phyloP scores from a whole-genome alignment of 306 rosid species.

The Malus orientalis region DNA sequence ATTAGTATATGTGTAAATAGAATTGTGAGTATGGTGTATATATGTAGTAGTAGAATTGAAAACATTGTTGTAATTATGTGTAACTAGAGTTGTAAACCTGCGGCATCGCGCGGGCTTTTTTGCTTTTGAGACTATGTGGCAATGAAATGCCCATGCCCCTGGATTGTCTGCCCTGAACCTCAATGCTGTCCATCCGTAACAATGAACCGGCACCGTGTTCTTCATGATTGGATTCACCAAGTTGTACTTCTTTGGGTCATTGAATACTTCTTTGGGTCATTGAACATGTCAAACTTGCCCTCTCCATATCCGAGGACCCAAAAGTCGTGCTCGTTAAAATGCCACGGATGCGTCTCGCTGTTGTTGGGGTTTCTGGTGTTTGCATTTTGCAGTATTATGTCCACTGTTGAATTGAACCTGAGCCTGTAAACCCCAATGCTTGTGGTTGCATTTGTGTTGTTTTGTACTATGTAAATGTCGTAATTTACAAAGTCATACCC shows the following conservation, averaged over 20 bases:
- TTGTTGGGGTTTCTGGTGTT: constrained; percentile 8
- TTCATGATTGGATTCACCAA: constrained; percentile 74
- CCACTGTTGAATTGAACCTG: constrained; percentile 31
- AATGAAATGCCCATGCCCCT: constrained; percentile 87
- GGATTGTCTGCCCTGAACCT: constrained; percentile 75
- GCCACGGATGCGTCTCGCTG: constrained; percentile 85
- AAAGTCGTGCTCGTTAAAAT: constrained; percentile 80
- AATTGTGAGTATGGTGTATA: too few species aligned
- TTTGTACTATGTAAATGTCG: constrained; percentile 25
- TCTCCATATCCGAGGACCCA: constrained; percentile 79
- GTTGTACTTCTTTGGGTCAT: constrained; percentile 33
- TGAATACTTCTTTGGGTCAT: constrained; percentile 34
- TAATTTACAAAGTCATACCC: constrained; percentile 45
- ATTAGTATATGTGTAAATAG: too few species aligned
- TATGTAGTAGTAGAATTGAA: too few species aligned
- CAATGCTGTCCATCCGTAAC: constrained; percentile 76
- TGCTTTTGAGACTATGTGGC: constrained; percentile 57
- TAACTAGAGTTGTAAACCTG: too few species aligned
- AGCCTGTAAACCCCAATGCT: constrained; percentile 57
- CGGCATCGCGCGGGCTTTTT: too few species aligned
- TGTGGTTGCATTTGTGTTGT: constrained; percentile 43
- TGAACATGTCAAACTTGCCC: constrained; percentile 50
- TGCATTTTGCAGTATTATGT: constrained; percentile 63
- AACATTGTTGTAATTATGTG: too few species aligned
- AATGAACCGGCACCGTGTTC: constrained; percentile 75